A percentile compares a stretch with the other conserved stretches of the same genome.
These are phyloP conservation scores for Coleophoma cylindrospora DNA, from an alignment of 2,329 filamentous ascomycete genomes.

Conservation along the genomic window DNA sequence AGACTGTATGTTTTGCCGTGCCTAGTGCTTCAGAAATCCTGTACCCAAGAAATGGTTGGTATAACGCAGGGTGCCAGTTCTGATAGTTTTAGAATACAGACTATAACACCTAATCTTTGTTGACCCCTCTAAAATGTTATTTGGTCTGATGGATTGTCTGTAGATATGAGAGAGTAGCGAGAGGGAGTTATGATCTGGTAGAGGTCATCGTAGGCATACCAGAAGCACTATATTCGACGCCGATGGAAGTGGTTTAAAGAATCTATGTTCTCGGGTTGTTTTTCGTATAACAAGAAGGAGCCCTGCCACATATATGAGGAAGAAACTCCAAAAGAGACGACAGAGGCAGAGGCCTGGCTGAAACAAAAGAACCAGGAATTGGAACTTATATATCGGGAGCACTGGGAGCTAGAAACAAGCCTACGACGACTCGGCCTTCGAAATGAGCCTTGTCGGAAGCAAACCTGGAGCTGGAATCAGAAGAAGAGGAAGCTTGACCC, in stretches of 20 bases:
- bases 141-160: neutral
- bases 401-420: neutral
- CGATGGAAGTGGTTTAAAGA: neutral
- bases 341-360: neutral
- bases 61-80: no score
- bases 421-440: neutral
- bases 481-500: neutral
- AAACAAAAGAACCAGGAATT: neutral
- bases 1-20: no score
- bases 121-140: neutral
- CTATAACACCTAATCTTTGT: no score
- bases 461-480: neutral
- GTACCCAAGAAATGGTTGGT: no score
- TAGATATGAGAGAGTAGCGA: neutral
- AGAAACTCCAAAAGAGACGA: neutral
- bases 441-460: neutral
- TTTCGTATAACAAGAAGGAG: neutral
- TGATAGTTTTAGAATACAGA: no score
- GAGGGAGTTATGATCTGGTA: neutral
- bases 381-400: neutral
- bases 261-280: neutral
- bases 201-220: neutral
- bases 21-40: no score
- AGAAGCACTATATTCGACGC: neutral
- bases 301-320: neutral